Evolutionary conservation across 2,329 filamentous ascomycete species (phyloP), one percentile per base, ranked within the genome.

Genomic region (Pseudogymnoascus pannorum): DNA sequence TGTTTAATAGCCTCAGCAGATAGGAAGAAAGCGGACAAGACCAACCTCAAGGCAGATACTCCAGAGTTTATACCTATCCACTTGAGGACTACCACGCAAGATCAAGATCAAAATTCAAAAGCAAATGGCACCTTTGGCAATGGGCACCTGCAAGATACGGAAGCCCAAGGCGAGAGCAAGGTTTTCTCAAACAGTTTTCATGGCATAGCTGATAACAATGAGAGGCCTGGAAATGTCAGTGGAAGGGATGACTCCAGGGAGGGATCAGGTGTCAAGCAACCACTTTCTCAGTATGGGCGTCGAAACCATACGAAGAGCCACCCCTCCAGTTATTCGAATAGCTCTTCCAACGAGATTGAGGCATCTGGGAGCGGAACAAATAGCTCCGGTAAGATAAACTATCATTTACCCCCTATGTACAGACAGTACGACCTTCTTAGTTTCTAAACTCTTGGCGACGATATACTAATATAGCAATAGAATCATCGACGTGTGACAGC

Each of bases 31-130:
- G 24, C 7, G 48, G 18, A 54, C 8, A 54, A 54, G 16, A 71
- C 69, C 11, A 72, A 64, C 40, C 61, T 72, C 60, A 77, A 75
- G 64, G 71, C 74, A 6, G 73, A 76, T 60, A 74, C 74, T n/a
- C 74, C 74, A 14, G 74, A 74, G 61, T 76, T 76, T 63, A 63
- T 77, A 44, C 75, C 74, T 18, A 48, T 59, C 57, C 48, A 36
- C 31, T 42, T 62, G 6, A 64, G 62, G 14, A 16, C 38, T 14
- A 57, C 44, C 24, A 26, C 33, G 11, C 24, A 60, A 12, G 44
- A 31, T 22, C 16, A 59, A 20, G 35, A 31, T 24, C 18, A 60
- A 16, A 31, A 12, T 31, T 18, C 48, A n/a, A 26, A 54, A 48
- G 26, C 42, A 48, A 48, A 26, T 3, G 22, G 42, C 26, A 54